Conservation (phyloP, 106 monocot genomes). For the Alisma plantagoaquatica region DNA sequence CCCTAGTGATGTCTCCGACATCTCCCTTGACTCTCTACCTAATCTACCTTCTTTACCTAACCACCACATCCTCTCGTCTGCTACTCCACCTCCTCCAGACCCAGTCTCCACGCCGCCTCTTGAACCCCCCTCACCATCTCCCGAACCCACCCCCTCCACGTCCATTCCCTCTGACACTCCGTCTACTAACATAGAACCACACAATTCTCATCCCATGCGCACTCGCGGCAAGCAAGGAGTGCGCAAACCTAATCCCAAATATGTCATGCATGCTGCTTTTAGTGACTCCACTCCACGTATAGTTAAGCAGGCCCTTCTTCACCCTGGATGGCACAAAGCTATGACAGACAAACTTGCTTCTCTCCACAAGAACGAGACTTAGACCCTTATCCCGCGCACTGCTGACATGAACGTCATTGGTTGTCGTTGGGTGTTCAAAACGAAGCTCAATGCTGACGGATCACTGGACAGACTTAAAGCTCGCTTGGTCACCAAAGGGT, state of each 20-base stretch:
- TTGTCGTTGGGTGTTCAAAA: background rate
- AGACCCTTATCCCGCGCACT: background rate
- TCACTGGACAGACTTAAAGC: background rate
- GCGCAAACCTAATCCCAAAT: slow-evolving; percentile 1
- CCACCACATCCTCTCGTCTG: too few relatives aligned
- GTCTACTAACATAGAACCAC: background rate
- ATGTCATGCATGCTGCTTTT: background rate
- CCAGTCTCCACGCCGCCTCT: background rate
- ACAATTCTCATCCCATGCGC: background rate
- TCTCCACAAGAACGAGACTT: background rate
- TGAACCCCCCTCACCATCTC: background rate
- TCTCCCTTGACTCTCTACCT: background rate
- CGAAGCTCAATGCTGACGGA: background rate
- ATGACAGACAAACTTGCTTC: background rate
- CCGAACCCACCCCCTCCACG: too few relatives aligned
- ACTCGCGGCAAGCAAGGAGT: background rate
- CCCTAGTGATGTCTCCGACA: background rate
- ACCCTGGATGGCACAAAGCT: background rate
- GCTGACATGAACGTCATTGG: background rate
- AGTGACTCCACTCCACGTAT: background rate
- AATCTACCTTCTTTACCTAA: too few relatives aligned
- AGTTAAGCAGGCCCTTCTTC: background rate
- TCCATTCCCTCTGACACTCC: too few relatives aligned
- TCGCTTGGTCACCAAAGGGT: background rate
- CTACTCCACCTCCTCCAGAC: too few relatives aligned